These are phyloP conservation scores for Gaultheria prostrata DNA, from an alignment of 148 eudicot genomes.

Conservation along the genomic window DNA sequence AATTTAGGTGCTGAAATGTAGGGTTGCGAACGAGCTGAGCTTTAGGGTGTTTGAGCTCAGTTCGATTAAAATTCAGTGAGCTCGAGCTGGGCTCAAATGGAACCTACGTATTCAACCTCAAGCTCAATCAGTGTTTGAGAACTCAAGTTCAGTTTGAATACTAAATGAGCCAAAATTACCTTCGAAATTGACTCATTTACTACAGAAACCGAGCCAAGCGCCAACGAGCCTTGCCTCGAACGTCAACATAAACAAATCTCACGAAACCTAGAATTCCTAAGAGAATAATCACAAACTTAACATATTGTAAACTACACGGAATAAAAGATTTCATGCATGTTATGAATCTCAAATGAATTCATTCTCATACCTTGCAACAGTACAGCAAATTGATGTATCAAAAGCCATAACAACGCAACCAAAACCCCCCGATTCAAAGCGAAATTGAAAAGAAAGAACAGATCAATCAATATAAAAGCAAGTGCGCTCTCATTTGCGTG, in stretches of 20 bases:
- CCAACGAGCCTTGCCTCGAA: no score
- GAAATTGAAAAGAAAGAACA: not conserved
- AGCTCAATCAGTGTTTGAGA: no score
- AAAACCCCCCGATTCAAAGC: not conserved
- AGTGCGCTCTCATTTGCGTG: not conserved
- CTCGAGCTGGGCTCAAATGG: no score
- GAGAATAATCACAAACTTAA: not conserved
- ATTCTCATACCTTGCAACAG: not conserved
- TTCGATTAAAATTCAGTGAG: no score
- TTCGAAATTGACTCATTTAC: no score
- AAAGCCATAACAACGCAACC: not conserved
- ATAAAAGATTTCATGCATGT: not conserved
- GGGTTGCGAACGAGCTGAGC: no score
- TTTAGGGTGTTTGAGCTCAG: no score
- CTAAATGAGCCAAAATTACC: no score
- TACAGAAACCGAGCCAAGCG: no score
- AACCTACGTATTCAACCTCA: no score
- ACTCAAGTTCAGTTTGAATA: no score
- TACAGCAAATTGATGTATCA: not conserved
- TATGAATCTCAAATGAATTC: not conserved
- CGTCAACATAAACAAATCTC: not conserved
- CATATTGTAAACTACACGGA: not conserved
- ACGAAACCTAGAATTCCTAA: not conserved
- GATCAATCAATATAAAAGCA: not conserved
- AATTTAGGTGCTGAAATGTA: not conserved